Percentiles rank a stretch among this genome's conserved stretches.
Conservation (phyloP, 2,329 filamentous ascomycete species). For the Hymenoscyphus occultus region DNA sequence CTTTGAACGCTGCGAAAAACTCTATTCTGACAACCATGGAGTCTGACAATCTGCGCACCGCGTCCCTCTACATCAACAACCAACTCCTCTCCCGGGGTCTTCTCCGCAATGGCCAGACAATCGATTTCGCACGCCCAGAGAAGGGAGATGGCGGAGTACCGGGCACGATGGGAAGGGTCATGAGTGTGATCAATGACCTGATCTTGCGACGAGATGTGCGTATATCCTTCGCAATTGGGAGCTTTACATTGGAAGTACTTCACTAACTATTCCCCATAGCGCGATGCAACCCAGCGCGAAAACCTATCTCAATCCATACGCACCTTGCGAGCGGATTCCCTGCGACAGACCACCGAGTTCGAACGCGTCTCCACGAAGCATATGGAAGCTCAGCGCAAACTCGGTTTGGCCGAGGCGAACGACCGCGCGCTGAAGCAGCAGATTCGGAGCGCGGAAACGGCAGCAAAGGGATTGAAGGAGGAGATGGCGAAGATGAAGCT, state of each 20-base stretch:
- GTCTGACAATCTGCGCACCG: constrained; percentile 59
- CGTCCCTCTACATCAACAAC: constrained; percentile 71
- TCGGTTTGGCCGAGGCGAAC: constrained; percentile 62
- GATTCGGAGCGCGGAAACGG: constrained; percentile 70
- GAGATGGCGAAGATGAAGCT: constrained; percentile 77
- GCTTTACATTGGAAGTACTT: neutral
- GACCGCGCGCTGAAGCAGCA: constrained; percentile 68
- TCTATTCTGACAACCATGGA: constrained; percentile 28
- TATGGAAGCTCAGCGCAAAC: constrained; percentile 52
- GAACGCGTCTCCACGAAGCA: constrained; percentile 54
- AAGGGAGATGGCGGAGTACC: constrained; percentile 59
- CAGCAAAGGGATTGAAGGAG: constrained; percentile 75
- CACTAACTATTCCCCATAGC: constrained; percentile 47
- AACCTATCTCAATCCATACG: constrained; percentile 76
- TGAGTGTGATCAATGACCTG: constrained; percentile 90
- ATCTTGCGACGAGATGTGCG: constrained; percentile 84
- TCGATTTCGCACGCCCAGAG: constrained; percentile 78
- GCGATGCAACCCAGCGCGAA: constrained; percentile 86
- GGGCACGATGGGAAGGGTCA: constrained; percentile 78
- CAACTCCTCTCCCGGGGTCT: constrained; percentile 65
- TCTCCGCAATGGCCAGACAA: constrained; percentile 63
- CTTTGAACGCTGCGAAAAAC: neutral
- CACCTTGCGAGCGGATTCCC: constrained; percentile 69
- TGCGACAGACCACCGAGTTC: constrained; percentile 69
- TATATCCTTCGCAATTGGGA: constrained; percentile 21